Conservation (phyloP, 805 yeast species). For the Nakazawaea ishiwadae region DNA sequence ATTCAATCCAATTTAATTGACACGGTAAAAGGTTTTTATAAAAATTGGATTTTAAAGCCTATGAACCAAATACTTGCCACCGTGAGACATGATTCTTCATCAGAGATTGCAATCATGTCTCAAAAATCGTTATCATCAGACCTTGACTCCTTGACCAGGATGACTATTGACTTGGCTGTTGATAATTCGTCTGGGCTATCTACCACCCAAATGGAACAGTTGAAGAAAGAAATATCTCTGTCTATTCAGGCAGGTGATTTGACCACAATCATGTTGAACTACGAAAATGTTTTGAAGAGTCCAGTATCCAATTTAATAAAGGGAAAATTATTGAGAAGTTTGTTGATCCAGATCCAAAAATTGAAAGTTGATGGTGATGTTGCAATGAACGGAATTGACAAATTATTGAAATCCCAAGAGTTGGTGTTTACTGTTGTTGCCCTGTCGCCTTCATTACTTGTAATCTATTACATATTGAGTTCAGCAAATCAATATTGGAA, state of each 20-base stretch:
- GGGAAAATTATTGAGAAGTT: slow-evolving; percentile 72
- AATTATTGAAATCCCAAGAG: slow-evolving; percentile 84
- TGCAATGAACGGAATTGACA: slow-evolving; percentile 88
- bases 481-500: slow-evolving; percentile 25
- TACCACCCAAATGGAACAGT: slow-evolving; percentile 17
- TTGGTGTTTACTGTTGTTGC: slow-evolving; percentile 92
- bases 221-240: slow-evolving; percentile 31
- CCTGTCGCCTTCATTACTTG: slow-evolving; percentile 70
- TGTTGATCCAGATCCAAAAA: slow-evolving; percentile 91
- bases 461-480: slow-evolving; percentile 42
- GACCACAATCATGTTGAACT: slow-evolving; percentile 72
- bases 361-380: slow-evolving; percentile 92
- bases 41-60: slow-evolving; percentile 84
- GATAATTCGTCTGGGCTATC: not conserved
- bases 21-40: slow-evolving; percentile 62
- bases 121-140: slow-evolving; percentile 78
- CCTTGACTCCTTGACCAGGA: slow-evolving; percentile 73
- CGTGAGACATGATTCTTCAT: slow-evolving; percentile 76
- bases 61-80: slow-evolving; percentile 66
- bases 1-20: slow-evolving; percentile 52
- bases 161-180: slow-evolving; percentile 70
- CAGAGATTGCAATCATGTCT: slow-evolving; percentile 71
- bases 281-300: slow-evolving; percentile 66
- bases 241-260: slow-evolving; percentile 71
- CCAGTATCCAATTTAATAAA: slow-evolving; percentile 60